Conservation (phyloP, 768 basidiomycete genomes). For the Psilocybe azurescens region DNA sequence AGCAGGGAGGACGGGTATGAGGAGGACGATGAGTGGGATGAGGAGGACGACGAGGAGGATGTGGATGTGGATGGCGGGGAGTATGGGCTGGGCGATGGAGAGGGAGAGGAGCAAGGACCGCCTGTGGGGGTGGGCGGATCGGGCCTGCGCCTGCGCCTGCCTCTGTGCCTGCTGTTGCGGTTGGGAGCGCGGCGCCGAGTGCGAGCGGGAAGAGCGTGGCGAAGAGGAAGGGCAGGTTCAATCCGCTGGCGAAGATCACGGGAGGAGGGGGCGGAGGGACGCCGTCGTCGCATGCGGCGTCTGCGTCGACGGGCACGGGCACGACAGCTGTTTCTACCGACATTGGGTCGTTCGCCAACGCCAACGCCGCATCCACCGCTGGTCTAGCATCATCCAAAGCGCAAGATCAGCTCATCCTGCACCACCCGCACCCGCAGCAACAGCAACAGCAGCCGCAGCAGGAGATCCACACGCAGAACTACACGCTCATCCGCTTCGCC, state of each 20-base stretch:
- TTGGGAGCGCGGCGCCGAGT: neutral
- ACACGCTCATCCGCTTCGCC: slow-evolving; percentile 66
- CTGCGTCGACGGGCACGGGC: too few species aligned
- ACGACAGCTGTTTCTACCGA: too few species aligned
- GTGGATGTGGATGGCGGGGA: slow-evolving; percentile 8
- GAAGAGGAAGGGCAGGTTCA: neutral
- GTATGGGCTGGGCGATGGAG: neutral
- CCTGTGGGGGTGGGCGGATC: neutral
- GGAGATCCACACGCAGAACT: slow-evolving; percentile 22
- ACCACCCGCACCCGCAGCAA: neutral
- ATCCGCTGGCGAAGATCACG: neutral
- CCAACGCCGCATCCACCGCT: neutral
- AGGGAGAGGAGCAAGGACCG: neutral
- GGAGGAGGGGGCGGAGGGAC: neutral
- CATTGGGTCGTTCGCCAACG: too few species aligned
- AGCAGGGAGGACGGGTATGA: slow-evolving; percentile 31
- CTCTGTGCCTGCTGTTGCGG: neutral
- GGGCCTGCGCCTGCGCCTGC: neutral
- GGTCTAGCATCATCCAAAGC: neutral
- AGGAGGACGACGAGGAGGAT: slow-evolving; percentile 23
- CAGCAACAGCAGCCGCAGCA: too few species aligned
- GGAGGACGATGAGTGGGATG: slow-evolving; percentile 37
- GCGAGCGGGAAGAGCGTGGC: neutral
- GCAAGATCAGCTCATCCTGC: neutral
- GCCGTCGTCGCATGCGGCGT: too few species aligned